Conservation (phyloP, 2,329 filamentous ascomycete genomes). For the Penicillium sp. region DNA sequence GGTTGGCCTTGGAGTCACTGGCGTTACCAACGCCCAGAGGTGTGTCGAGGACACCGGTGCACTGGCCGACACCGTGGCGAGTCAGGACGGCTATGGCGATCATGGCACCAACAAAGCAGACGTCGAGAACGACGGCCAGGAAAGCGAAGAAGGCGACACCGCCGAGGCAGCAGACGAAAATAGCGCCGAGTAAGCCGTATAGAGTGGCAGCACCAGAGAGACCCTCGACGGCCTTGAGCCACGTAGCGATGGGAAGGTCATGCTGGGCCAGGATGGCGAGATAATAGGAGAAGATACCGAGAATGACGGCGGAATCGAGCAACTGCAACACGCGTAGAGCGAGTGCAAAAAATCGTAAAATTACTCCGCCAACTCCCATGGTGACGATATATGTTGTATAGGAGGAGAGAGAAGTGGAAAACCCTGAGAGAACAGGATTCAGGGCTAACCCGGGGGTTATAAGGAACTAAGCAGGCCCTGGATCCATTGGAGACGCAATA, state of each 20-base stretch:
- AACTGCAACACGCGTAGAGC: conserved; percentile 71
- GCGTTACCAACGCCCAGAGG: conserved; percentile 64
- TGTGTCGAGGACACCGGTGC: conserved; percentile 61
- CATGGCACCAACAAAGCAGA: conserved; percentile 71
- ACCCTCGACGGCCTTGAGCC: conserved; percentile 69
- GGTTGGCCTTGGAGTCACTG: conserved; percentile 45
- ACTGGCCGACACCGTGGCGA: conserved; percentile 62
- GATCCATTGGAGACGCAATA: conserved; percentile 11
- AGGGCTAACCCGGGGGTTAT: conserved; percentile 5
- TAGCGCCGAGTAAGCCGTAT: conserved; percentile 67
- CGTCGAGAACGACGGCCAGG: conserved; percentile 68
- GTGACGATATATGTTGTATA: conserved; percentile 18
- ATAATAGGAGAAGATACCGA: conserved; percentile 81
- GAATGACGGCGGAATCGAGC: conserved; percentile 65
- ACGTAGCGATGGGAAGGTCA: conserved; percentile 58
- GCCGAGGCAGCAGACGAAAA: conserved; percentile 74
- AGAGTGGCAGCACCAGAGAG: conserved; percentile 69
- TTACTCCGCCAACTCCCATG: conserved; percentile 58
- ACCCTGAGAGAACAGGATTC: conserved; percentile 14
- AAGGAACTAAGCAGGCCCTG: conserved; percentile 6
- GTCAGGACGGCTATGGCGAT: conserved; percentile 77
- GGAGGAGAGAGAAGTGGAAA: background rate
- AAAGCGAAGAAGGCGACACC: conserved; percentile 69
- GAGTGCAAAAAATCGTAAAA: conserved; percentile 66
- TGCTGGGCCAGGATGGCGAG: conserved; percentile 67